These are phyloP conservation scores for Leccinum fibrillosum DNA, from an alignment of 768 basidiomycete species.

Conservation along the genomic window DNA sequence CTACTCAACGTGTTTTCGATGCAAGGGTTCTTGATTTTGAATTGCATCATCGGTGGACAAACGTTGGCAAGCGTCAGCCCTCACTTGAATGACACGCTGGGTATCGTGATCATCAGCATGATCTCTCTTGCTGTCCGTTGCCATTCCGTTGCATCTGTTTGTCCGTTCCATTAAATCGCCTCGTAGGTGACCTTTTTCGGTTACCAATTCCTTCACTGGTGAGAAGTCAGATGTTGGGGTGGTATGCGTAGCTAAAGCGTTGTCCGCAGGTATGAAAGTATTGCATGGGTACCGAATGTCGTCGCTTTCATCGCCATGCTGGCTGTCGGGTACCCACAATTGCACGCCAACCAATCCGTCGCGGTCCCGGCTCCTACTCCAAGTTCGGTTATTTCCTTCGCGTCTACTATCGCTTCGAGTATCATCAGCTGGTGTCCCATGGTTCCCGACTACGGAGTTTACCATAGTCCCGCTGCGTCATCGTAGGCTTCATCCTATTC, in stretches of 20 bases:
- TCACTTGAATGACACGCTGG: conserved; percentile 28
- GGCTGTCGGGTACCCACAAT: conserved; percentile 66
- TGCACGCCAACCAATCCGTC: conserved; percentile 40
- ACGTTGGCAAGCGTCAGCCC: conserved; percentile 48
- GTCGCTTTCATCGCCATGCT: conserved; percentile 65
- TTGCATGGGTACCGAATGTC: conserved; percentile 76
- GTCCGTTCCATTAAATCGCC: background rate
- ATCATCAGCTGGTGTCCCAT: conserved; percentile 43
- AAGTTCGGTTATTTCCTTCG: conserved; percentile 39
- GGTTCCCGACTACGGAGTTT: conserved; percentile 48
- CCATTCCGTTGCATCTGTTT: background rate
- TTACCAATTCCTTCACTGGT: conserved; percentile 59
- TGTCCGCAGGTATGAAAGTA: conserved; percentile 59
- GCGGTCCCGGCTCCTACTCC: conserved; percentile 36
- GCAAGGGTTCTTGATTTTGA: conserved; percentile 56
- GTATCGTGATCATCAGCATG: conserved; percentile 33
- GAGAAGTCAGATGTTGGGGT: conserved; percentile 2
- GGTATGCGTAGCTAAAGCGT: background rate
- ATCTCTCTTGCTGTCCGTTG: conserved; percentile 30
- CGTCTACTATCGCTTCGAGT: conserved; percentile 42
- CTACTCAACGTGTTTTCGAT: conserved; percentile 48
- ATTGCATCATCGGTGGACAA: conserved; percentile 62
- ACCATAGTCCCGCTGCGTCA: conserved; percentile 51
- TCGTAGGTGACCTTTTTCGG: conserved; percentile 61
- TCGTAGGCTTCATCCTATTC: conserved; percentile 39